Conservation (phyloP, 768 basidiomycete species). For the Leucosporidium scottii region DNA sequence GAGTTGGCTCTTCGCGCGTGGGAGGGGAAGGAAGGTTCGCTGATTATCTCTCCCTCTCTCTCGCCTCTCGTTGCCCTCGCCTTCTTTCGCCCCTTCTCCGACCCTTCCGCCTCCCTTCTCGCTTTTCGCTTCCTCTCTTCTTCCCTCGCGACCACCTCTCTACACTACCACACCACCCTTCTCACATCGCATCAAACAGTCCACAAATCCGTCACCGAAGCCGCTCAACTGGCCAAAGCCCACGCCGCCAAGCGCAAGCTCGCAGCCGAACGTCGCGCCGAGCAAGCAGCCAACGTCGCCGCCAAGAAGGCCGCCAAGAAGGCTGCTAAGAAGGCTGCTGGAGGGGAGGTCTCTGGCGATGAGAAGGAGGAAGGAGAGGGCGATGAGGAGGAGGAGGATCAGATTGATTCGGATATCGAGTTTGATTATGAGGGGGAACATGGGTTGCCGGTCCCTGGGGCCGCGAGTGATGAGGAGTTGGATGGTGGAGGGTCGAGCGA, state of each 20-base stretch:
- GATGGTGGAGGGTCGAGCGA: conserved; percentile 40
- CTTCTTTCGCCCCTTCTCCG: no score
- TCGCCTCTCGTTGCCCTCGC: no score
- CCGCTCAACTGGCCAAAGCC: conserved; percentile 56
- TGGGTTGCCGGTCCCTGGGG: conserved; percentile 23
- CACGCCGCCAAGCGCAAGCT: conserved; percentile 58
- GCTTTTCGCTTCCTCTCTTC: no score
- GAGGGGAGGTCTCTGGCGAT: conserved; percentile 35
- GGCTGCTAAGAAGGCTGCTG: conserved; percentile 33
- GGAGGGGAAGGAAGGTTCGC: background rate
- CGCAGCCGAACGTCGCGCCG: conserved; percentile 71
- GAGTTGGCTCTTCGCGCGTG: conserved; percentile 39
- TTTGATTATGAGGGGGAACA: conserved; percentile 40
- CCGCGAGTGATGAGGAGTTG: conserved; percentile 46
- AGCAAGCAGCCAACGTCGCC: conserved; percentile 84
- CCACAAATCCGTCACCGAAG: conserved; percentile 55
- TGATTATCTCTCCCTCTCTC: background rate
- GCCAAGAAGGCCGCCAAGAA: conserved; percentile 59
- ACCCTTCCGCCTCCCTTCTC: no score
- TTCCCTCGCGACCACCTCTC: background rate
- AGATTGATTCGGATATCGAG: conserved; percentile 35
- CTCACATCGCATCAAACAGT: conserved; percentile 49
- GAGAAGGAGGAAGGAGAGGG: conserved; percentile 41
- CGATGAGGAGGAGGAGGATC: conserved; percentile 36
- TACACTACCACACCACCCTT: conserved; percentile 11